Evolutionary conservation across 139 green algal genomes (phyloP).

Genomic region (Tetradesmus lagerheimii): DNA sequence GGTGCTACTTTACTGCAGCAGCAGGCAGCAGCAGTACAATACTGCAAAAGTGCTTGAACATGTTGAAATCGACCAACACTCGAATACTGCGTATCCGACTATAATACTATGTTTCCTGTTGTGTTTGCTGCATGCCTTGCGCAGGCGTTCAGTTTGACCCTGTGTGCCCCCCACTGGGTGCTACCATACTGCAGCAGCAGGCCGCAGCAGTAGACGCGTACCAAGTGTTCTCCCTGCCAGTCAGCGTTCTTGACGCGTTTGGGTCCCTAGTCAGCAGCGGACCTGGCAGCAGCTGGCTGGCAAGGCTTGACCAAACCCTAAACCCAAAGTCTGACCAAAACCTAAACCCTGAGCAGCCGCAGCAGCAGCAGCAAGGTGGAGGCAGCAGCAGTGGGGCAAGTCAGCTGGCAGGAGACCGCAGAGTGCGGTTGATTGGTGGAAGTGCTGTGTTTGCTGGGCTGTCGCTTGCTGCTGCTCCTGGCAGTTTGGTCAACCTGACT

Average conservation of each 20-base stretch:
- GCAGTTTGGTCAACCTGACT: background rate
- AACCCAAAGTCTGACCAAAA: background rate
- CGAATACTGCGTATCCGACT: too few species aligned
- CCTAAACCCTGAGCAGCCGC: background rate
- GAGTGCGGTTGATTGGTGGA: background rate
- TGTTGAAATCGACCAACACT: too few species aligned
- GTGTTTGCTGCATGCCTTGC: too few species aligned
- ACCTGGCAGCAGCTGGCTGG: background rate
- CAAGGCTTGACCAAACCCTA: background rate
- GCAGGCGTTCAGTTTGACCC: slow-evolving; percentile 6
- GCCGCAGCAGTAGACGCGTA: slow-evolving; percentile 7
- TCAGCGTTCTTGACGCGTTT: slow-evolving; percentile 8
- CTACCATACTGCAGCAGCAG: background rate
- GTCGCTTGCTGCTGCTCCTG: background rate
- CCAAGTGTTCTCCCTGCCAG: slow-evolving; percentile 24
- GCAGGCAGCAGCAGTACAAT: background rate
- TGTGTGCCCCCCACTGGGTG: background rate
- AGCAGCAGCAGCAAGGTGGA: background rate
- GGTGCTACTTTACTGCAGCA: background rate
- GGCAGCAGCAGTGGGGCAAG: background rate
- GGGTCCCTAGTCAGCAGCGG: slow-evolving; percentile 1
- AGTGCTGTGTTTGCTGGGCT: background rate
- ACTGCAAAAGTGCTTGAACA: background rate
- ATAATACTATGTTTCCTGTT: background rate
- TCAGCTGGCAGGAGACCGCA: background rate